Conservation (phyloP, 202 grass and related monocot species). For the Carex sylvatica region DNA sequence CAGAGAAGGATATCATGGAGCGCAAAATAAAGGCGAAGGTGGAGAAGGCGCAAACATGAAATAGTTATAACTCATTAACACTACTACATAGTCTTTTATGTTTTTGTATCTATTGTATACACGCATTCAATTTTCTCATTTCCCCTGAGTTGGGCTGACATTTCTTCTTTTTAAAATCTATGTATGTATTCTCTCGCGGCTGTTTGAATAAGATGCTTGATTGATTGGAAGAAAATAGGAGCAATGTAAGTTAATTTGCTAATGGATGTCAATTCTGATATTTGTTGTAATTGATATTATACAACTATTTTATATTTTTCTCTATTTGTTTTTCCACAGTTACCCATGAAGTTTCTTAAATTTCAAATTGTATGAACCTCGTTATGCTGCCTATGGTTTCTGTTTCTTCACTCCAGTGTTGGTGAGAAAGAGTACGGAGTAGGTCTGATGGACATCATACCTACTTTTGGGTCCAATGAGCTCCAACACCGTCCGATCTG, state of each 20-base stretch:
- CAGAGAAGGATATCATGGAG: constrained; percentile 64
- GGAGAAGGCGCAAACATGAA: constrained; percentile 74
- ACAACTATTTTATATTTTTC: background rate
- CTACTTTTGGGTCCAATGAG: no score
- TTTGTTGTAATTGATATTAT: constrained; percentile 18
- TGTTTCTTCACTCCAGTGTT: constrained; percentile 3
- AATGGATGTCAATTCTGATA: background rate
- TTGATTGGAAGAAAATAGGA: background rate
- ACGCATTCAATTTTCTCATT: constrained; percentile 40
- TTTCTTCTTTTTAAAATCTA: constrained; percentile 9
- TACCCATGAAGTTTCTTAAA: background rate
- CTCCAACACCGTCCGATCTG: no score
- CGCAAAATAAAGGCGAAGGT: constrained; percentile 90
- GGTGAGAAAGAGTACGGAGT: no score
- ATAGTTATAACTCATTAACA: constrained; percentile 1
- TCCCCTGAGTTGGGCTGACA: background rate
- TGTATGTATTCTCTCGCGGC: constrained; percentile 9
- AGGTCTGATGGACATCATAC: no score
- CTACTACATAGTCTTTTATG: background rate
- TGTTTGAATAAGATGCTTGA: constrained; percentile 2
- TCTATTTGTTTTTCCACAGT: background rate
- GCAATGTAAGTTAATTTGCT: constrained; percentile 4
- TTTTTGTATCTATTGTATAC: constrained; percentile 34
- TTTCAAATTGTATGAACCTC: background rate
- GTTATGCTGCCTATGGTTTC: background rate